phyloP scores from a whole-genome alignment of 805 yeast species.

The Pichia nakasei region DNA sequence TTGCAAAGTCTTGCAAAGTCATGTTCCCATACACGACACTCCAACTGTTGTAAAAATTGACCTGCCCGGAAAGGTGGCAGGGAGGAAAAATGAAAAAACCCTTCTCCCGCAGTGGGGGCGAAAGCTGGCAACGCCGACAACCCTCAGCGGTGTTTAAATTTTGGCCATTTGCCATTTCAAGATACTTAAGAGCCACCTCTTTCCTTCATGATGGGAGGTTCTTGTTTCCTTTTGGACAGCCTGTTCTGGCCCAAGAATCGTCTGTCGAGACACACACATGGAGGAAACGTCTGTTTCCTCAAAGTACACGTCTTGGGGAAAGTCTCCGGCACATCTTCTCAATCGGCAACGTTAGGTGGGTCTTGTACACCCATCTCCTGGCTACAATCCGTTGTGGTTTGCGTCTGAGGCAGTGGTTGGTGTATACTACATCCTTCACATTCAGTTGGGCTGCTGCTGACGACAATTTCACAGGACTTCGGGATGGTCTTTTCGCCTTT shows the following conservation, averaged over 20 bases:
- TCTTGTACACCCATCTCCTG: conserved; percentile 7
- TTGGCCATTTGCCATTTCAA: too few relatives aligned
- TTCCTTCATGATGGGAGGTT: too few relatives aligned
- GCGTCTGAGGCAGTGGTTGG: background rate
- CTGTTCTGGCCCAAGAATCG: conserved; percentile 17
- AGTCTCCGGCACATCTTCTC: conserved; percentile 22
- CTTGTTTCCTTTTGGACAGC: background rate
- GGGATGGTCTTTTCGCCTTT: background rate
- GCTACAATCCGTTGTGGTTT: background rate
- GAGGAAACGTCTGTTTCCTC: conserved; percentile 4
- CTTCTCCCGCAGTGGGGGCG: too few relatives aligned
- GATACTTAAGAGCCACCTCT: too few relatives aligned
- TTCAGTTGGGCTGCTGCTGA: background rate
- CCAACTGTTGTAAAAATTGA: too few relatives aligned
- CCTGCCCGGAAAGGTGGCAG: too few relatives aligned
- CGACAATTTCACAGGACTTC: background rate
- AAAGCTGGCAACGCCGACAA: too few relatives aligned
- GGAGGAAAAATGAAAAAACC: conserved; percentile 1
- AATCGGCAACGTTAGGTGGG: conserved; percentile 18
- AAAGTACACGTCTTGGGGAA: conserved; percentile 17
- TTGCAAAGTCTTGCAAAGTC: too few relatives aligned
- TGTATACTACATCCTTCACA: background rate
- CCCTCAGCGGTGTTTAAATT: too few relatives aligned
- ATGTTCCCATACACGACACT: too few relatives aligned
- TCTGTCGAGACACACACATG: conserved; percentile 18